Evolutionary conservation across 768 basidiomycete species (phyloP).

Genomic region (Fomitopsis serialis): DNA sequence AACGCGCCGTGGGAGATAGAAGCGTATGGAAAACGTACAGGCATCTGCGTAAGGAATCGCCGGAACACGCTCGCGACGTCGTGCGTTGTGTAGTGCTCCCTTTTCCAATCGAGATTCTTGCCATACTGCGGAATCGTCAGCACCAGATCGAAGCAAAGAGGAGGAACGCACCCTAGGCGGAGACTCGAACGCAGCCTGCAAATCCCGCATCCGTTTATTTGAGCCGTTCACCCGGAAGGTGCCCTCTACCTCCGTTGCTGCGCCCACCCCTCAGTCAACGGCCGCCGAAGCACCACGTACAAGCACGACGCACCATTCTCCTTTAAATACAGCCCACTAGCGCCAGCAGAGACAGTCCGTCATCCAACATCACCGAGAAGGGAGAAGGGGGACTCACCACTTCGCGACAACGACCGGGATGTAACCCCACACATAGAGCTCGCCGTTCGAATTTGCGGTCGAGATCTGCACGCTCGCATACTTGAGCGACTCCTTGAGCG

Average conservation of each 20-base stretch:
- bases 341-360: constrained; percentile 9
- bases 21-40: constrained; percentile 48
- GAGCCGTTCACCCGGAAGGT: constrained; percentile 97
- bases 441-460: constrained; percentile 76
- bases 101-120: constrained; percentile 88
- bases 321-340: constrained; percentile 91
- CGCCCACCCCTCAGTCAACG: constrained; percentile 13
- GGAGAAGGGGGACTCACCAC: constrained; percentile 52
- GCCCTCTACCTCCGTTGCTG: constrained; percentile 86
- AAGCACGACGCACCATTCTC: constrained; percentile 62
- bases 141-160: background rate
- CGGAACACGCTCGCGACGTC: constrained; percentile 97
- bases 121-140: constrained; percentile 60
- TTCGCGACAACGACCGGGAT: constrained; percentile 98
- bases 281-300: background rate
- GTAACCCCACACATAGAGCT: constrained; percentile 87
- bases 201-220: constrained; percentile 89
- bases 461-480: constrained; percentile 93
- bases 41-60: constrained; percentile 94
- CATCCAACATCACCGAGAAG: constrained; percentile 8
- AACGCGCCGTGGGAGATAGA: background rate
- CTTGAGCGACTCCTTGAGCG: constrained; percentile 76
- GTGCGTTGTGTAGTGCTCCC: constrained; percentile 84
- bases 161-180: constrained; percentile 66
- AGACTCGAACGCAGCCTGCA: constrained; percentile 86